Conservation (phyloP, 768 basidiomycete species). For the Lanmaoa rubissima region DNA sequence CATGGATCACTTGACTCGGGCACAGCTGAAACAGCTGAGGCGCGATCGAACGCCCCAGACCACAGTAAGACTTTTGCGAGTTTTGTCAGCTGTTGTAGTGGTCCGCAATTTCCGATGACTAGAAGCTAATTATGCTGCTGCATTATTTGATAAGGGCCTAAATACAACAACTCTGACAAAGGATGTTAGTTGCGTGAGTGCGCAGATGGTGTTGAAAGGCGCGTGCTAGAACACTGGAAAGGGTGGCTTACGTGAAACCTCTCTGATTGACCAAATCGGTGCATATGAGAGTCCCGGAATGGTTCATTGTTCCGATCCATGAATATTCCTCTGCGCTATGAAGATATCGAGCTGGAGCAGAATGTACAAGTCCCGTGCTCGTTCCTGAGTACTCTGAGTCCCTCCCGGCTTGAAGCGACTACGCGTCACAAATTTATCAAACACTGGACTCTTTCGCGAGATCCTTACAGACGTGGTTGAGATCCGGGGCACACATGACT, state of each 20-base stretch:
- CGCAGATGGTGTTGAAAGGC: neutral
- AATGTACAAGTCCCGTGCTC: neutral
- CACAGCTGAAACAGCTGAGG: neutral
- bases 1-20: neutral
- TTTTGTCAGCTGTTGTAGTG: neutral
- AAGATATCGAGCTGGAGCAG: slow-evolving; percentile 1
- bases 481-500: slow-evolving; percentile 15
- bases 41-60: neutral
- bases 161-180: neutral
- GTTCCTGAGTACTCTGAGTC: neutral
- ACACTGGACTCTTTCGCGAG: slow-evolving; percentile 3
- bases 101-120: neutral
- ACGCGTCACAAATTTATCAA: neutral
- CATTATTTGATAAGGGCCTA: too few relatives aligned
- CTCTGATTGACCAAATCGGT: neutral
- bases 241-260: neutral
- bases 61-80: neutral
- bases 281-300: neutral
- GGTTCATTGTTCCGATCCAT: neutral
- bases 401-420: neutral
- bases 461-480: slow-evolving; percentile 4
- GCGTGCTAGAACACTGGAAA: neutral
- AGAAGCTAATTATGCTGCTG: neutral
- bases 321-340: slow-evolving; percentile 2
- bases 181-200: neutral